Evolutionary conservation across 345 rosid genomes (phyloP).

Genomic region (Camelina hispida): DNA sequence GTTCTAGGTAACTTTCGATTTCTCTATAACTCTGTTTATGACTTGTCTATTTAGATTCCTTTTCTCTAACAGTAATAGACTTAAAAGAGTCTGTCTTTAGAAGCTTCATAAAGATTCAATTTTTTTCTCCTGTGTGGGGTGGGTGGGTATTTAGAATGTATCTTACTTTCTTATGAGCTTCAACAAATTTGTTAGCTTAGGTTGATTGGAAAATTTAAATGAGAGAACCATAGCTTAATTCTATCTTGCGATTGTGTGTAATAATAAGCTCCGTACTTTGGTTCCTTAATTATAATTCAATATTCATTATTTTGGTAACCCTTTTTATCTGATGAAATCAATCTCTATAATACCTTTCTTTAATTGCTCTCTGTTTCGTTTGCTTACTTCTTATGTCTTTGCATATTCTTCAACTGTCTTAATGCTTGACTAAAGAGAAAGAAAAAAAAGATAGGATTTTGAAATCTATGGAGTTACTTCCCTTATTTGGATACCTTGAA

Average conservation of each 20-base stretch:
- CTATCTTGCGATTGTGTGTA: conserved; percentile 25
- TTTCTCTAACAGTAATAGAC: neutral
- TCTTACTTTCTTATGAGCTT: conserved; percentile 3
- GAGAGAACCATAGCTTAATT: conserved; percentile 17
- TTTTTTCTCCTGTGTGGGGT: neutral
- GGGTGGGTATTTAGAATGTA: conserved; percentile 19
- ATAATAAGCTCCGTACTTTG: conserved; percentile 16
- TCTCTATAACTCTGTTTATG: conserved; percentile 14
- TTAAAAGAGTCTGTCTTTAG: neutral
- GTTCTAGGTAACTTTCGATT: conserved; percentile 31
- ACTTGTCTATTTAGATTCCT: conserved; percentile 10
- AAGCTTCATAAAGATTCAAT: conserved; percentile 8
- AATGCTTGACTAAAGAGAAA: conserved; percentile 6
- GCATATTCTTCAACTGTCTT: conserved; percentile 28
- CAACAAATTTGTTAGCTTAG: neutral
- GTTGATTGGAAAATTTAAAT: neutral
- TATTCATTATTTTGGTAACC: conserved; percentile 20
- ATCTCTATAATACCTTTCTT: conserved; percentile 40
- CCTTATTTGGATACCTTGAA: conserved; percentile 24
- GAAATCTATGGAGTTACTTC: conserved; percentile 25
- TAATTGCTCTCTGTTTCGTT: conserved; percentile 20
- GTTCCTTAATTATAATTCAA: conserved; percentile 9
- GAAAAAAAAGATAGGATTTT: neutral
- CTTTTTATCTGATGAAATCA: conserved; percentile 22
- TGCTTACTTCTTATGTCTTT: conserved; percentile 16